Conservation (phyloP, 2,329 filamentous ascomycete genomes). For the Botrytis fragariae region DNA sequence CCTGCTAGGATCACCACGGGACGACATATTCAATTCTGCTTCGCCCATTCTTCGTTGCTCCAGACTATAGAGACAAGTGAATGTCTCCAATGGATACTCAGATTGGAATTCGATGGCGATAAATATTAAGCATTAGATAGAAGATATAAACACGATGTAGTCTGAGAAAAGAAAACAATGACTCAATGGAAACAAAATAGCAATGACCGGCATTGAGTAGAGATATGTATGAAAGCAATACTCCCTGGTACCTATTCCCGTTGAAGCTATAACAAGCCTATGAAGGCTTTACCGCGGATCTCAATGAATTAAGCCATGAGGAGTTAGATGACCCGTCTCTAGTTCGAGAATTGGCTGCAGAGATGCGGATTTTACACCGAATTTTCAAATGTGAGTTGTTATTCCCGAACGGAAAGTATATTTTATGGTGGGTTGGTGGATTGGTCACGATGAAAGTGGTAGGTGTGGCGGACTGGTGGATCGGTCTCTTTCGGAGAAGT, state of each 20-base stretch:
- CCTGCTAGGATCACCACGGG: slow-evolving; percentile 24
- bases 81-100: background rate
- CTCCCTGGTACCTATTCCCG: background rate
- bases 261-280: background rate
- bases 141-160: background rate
- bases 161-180: background rate
- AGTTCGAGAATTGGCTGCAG: background rate
- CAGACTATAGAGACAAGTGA: background rate
- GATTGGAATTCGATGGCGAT: background rate
- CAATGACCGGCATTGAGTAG: background rate
- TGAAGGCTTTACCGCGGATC: slow-evolving; percentile 1
- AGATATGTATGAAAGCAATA: background rate
- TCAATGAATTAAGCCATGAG: slow-evolving; percentile 7
- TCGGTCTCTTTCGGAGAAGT: slow-evolving; percentile 2
- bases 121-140: background rate
- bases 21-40: slow-evolving; percentile 24
- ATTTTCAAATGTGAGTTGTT: background rate
- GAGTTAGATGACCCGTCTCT: slow-evolving; percentile 6
- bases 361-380: slow-evolving; percentile 2
- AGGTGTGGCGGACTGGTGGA: background rate
- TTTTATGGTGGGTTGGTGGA: background rate
- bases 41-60: slow-evolving; percentile 24
- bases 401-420: slow-evolving; percentile 14
- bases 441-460: background rate
- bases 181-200: background rate